Evolutionary conservation across 2,329 filamentous ascomycete species (phyloP).

Genomic region (Fusarium sp.): DNA sequence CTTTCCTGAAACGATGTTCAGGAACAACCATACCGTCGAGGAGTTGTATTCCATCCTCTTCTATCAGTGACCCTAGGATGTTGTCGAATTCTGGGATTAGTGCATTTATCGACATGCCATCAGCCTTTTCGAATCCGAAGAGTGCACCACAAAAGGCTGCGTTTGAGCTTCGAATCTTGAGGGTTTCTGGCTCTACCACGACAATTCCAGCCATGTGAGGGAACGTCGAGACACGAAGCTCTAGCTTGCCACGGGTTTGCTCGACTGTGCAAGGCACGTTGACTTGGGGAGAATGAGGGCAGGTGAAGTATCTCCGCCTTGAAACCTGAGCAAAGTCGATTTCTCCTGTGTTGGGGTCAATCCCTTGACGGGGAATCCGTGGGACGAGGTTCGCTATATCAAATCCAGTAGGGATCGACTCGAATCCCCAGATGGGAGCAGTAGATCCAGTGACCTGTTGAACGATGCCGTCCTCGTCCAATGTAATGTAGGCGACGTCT

Average conservation of each 20-base stretch:
- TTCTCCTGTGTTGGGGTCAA: constrained; percentile 73
- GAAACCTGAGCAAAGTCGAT: constrained; percentile 81
- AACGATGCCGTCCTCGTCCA: constrained; percentile 82
- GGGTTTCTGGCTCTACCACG: constrained; percentile 80
- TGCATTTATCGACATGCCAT: constrained; percentile 80
- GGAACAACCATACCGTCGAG: constrained; percentile 96
- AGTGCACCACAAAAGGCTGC: constrained; percentile 92
- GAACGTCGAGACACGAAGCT: constrained; percentile 89
- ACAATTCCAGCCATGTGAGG: constrained; percentile 98
- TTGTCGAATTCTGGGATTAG: constrained; percentile 89
- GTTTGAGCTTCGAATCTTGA: constrained; percentile 91
- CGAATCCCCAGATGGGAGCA: constrained; percentile 86
- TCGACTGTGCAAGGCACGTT: constrained; percentile 88
- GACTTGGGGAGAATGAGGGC: constrained; percentile 77
- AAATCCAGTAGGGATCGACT: constrained; percentile 71
- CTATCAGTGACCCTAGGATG: constrained; percentile 80
- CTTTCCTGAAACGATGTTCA: constrained; percentile 93
- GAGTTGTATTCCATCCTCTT: constrained; percentile 85
- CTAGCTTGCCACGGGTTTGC: constrained; percentile 72
- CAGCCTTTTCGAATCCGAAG: constrained; percentile 86
- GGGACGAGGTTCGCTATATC: constrained; percentile 84
- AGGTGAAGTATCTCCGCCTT: constrained; percentile 83
- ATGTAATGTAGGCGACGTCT: constrained; percentile 80
- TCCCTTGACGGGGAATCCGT: constrained; percentile 79
- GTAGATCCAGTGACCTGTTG: constrained; percentile 77